Evolutionary conservation across 176 grass and related monocot genomes (phyloP).

Genomic region (maize (Zea mays)): DNA sequence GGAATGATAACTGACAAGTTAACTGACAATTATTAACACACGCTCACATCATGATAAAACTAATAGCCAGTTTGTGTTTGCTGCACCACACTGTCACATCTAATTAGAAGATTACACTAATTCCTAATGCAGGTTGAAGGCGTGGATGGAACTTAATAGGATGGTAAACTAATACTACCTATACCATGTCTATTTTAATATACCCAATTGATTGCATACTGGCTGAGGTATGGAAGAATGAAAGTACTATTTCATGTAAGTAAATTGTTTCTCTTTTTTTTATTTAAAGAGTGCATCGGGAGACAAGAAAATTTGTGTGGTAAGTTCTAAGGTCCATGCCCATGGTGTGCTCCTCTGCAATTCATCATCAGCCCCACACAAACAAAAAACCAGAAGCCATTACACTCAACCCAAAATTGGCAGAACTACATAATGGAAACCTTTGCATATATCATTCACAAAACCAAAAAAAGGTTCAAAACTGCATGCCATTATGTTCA

Average conservation of each 20-base stretch:
- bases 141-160: neutral
- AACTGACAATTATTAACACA: conserved; percentile 7
- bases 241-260: neutral
- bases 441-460: neutral
- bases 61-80: neutral
- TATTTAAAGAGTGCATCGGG: neutral
- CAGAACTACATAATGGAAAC: neutral
- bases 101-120: neutral
- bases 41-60: conserved; percentile 8
- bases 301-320: conserved; percentile 14
- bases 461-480: neutral
- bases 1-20: conserved; percentile 4
- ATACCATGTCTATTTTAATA: neutral
- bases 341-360: neutral
- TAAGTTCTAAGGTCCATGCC: conserved; percentile 27
- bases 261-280: neutral
- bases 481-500: neutral
- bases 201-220: conserved; percentile 1
- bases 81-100: neutral
- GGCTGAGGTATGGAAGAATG: neutral
- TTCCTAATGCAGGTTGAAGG: neutral
- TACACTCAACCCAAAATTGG: conserved; percentile 25
- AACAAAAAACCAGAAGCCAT: conserved; percentile 7
- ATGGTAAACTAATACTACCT: neutral
- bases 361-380: conserved; percentile 16